Conservation (phyloP, 148 eudicot genomes). For the Amaranthus hypochondriacus region DNA sequence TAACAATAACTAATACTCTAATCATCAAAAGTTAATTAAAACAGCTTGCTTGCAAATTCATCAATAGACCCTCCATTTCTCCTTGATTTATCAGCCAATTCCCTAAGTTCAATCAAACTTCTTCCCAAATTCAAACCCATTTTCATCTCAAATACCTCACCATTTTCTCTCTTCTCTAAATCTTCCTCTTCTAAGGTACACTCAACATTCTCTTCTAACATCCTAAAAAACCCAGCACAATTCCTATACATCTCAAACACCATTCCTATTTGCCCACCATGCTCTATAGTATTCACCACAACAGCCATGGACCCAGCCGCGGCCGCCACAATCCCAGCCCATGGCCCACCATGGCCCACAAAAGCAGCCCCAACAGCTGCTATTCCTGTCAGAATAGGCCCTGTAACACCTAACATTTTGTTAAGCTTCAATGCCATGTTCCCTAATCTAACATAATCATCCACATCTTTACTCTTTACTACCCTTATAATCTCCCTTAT, state of each 20-base stretch:
- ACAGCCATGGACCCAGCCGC: slow-evolving; percentile 26
- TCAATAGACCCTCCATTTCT: slow-evolving; percentile 8
- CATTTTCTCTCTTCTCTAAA: slow-evolving; percentile 25
- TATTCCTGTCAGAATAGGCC: slow-evolving; percentile 46
- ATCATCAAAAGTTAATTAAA: neutral
- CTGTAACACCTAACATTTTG: slow-evolving; percentile 45
- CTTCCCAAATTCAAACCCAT: slow-evolving; percentile 39
- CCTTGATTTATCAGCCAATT: slow-evolving; percentile 7
- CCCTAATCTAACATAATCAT: slow-evolving; percentile 54
- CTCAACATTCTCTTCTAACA: slow-evolving; percentile 39
- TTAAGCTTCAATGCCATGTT: slow-evolving; percentile 55
- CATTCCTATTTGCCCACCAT: slow-evolving; percentile 82
- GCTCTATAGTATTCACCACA: slow-evolving; percentile 45
- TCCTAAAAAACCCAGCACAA: slow-evolving; percentile 43
- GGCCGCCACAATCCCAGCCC: slow-evolving; percentile 23
- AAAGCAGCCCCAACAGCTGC: slow-evolving; percentile 49
- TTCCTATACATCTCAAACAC: slow-evolving; percentile 70
- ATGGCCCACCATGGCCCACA: slow-evolving; percentile 32
- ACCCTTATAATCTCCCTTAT: slow-evolving; percentile 40
- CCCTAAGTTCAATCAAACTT: slow-evolving; percentile 30
- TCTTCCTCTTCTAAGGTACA: slow-evolving; percentile 28
- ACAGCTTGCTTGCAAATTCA: slow-evolving; percentile 21
- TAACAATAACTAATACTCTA: too few species aligned
- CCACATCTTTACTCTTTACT: slow-evolving; percentile 39
- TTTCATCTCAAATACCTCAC: slow-evolving; percentile 37